Percentiles rank a stretch among this genome's conserved stretches.
phyloP scores from a whole-genome alignment of 345 rosid species.

The Aurinia saxatilis region DNA sequence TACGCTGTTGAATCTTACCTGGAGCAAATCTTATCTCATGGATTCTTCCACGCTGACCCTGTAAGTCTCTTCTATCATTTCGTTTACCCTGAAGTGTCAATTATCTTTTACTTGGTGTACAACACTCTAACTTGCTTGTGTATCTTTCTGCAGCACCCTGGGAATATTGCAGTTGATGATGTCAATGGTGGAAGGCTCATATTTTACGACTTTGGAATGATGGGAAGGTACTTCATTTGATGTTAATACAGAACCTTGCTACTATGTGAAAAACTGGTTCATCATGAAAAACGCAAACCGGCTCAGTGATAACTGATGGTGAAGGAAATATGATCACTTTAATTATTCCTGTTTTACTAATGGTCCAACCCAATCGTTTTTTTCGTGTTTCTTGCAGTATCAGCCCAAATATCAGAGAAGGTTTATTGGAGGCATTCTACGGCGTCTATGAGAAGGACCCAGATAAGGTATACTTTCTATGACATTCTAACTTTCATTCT shows the following conservation, averaged over 20 bases:
- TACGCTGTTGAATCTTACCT: slow-evolving; percentile 98
- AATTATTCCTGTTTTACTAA: neutral
- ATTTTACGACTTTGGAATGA: slow-evolving; percentile 98
- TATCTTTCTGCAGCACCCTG: slow-evolving; percentile 69
- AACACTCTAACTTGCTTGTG: neutral
- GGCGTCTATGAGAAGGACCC: slow-evolving; percentile 95
- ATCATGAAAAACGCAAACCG: neutral
- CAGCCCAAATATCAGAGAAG: slow-evolving; percentile 90
- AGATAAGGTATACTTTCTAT: slow-evolving; percentile 55
- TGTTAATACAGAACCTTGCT: neutral
- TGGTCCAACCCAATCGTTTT: neutral
- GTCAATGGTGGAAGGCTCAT: slow-evolving; percentile 95
- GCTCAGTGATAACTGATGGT: neutral
- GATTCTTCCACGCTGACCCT: slow-evolving; percentile 97
- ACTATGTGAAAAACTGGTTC: neutral
- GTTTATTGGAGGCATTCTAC: slow-evolving; percentile 79
- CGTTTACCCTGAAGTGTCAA: neutral
- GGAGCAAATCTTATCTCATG: slow-evolving; percentile 97
- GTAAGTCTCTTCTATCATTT: slow-evolving; percentile 35
- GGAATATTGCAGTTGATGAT: slow-evolving; percentile 98
- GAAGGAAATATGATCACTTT: neutral
- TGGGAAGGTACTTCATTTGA: slow-evolving; percentile 75
- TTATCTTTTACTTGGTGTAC: neutral
- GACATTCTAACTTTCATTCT: neutral
- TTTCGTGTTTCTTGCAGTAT: slow-evolving; percentile 46